These are phyloP conservation scores for Abrus precatorius DNA, from an alignment of 306 rosid genomes.

Conservation along the genomic window DNA sequence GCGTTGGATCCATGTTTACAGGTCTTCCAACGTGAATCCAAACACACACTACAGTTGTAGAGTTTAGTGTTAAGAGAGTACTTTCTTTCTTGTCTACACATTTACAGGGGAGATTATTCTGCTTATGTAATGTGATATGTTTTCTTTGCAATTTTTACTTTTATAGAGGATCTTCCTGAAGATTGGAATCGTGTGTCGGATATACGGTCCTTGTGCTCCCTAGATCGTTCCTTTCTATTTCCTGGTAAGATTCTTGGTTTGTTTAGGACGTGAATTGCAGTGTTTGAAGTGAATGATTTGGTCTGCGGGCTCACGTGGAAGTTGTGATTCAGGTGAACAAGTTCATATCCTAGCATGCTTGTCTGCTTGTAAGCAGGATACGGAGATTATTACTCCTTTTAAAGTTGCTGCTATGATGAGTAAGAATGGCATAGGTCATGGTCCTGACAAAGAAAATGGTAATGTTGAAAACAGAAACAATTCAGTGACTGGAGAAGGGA, in stretches of 20 bases:
- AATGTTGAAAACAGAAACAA: conserved; percentile 55
- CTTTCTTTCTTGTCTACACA: neutral
- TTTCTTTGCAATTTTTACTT: conserved; percentile 46
- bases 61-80: conserved; percentile 17
- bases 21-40: too few relatives aligned
- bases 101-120: conserved; percentile 39
- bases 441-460: conserved; percentile 73
- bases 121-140: conserved; percentile 24
- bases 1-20: too few relatives aligned
- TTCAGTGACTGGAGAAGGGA: conserved; percentile 53
- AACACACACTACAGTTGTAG: neutral
- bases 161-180: conserved; percentile 80
- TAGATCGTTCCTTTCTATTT: conserved; percentile 92
- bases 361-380: conserved; percentile 82
- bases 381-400: conserved; percentile 93
- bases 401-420: conserved; percentile 94
- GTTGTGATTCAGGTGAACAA: conserved; percentile 81
- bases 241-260: conserved; percentile 73
- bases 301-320: conserved; percentile 24
- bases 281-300: conserved; percentile 44
- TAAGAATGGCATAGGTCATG: conserved; percentile 72
- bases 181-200: conserved; percentile 79
- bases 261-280: conserved; percentile 30
- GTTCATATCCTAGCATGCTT: conserved; percentile 89
- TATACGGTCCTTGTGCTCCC: conserved; percentile 65